Evolutionary conservation across 1,284 basidiomycete genomes (phyloP), one percentile per base, ranked within the genome.

Genomic region (Phellinidium pouzarii): DNA sequence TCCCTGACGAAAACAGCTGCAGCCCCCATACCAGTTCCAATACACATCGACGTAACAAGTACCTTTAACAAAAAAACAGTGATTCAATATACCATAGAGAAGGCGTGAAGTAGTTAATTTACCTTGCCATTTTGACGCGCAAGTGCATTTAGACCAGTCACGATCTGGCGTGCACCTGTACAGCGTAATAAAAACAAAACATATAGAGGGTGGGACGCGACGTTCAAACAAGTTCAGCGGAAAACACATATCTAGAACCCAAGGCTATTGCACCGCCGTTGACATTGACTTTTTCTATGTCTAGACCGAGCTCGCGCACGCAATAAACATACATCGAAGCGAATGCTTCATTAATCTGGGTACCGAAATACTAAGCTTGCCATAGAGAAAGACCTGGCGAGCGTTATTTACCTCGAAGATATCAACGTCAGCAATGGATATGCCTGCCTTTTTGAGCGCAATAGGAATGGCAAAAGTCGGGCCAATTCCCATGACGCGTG

Each of bases 241-340:
- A 45, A 3, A 59, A 34, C 12, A 79, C 86, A 75, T 66, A 88
- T 82, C 89, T 80, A 91, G 65, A n/a, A 1, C 90, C 92, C 11
- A 94, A 75, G 9, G 91, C 91, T 59, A 93, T 93, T 0, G 91
- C 92, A 0, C 94, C 92, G 26, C 93, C 93, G 59, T 91, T 88
- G 11, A 92, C 87, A 63, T 95, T 94, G 44, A 94, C 86, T 72
- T 88, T 82, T 48, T 78, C 76, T 26, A 72, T 69, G 59, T 81
- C 75, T n/a, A 96, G 71, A 26, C 76, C 77, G 29, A 96, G 77
- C 62, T 82, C 73, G 58, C 86, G 80, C 43, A 92, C 72, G 49
- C 81, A 84, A 69, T 95, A 93, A 19, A 93, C 80, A 50, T 82
- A 89, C 73, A 92, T 90, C 0, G 89, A 92, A 7, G 91, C 89